Base-by-base conservation (phyloP, 2,329 filamentous ascomycete genomes). In the Exutisphaerella laricina region DNA sequence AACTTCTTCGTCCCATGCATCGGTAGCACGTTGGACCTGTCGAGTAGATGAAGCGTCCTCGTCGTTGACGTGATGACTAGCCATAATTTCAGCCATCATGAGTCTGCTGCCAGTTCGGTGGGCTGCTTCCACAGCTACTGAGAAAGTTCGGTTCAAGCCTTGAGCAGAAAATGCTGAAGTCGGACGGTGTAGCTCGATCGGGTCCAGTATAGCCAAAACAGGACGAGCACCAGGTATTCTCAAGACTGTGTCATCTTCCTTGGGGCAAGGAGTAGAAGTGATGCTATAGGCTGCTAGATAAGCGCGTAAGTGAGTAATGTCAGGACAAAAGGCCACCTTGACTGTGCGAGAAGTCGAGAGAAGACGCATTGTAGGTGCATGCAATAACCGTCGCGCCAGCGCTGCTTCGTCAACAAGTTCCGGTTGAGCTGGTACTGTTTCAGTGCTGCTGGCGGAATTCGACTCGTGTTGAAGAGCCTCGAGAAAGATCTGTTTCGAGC, bases 161-260 rank as follows among this genome's bases (percentile, higher is more conserved):
- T 88, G 85, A 0, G 80, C 83, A 38, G 82, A 88, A 77, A 84
- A 88, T 46, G 85, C 82, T 49, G 79, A 79, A 0, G 82, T 84
- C 41, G 77, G 72, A 17, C 77, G 73, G 60, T 89, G 85, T 30
- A 85, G 62, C 14, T 73, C 68, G 12, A 88, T 58, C 30, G 84
- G 71, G 38, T 82, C 80, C 54, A 86, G 83, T 1, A 85, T 64
- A 1, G 86, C 61, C 3, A 88, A 65, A 16, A 72, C 60, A 1
- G 75, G 72, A n/a, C 32, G 30, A 4, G 39, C 48, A 17, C 38
- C 32, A 13, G 38, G 23, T 20, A 43, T 38, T 14, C 49, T 43
- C 13, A 50, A 30, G 8, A 31, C 45, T 21, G 25, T 46, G 21
- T 45, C 42, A 16, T 14, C 13, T 25, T 37, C 40, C n/a, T 14